Evolutionary conservation across 1,284 basidiomycete genomes (phyloP).

Genomic region (Chalciporus piperatoides): DNA sequence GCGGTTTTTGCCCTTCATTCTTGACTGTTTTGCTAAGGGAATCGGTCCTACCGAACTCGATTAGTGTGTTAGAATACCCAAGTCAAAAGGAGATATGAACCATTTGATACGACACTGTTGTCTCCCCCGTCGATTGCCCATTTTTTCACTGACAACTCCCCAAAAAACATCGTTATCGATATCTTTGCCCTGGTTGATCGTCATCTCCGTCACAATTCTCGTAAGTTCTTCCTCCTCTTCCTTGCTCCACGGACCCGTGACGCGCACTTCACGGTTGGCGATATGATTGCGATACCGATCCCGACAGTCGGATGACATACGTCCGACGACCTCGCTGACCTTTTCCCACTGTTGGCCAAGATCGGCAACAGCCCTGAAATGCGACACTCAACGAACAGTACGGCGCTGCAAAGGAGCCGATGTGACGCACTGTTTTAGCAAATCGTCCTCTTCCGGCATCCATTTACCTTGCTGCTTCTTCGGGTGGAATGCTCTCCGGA

Average conservation of each 20-base stretch:
- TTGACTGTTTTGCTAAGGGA: constrained; percentile 67
- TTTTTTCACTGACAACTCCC: constrained; percentile 67
- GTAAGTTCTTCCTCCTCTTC: constrained; percentile 72
- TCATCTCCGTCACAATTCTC: constrained; percentile 69
- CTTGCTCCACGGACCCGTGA: constrained; percentile 63
- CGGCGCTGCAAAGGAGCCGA: neutral
- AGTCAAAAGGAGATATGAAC: constrained; percentile 34
- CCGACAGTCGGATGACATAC: constrained; percentile 75
- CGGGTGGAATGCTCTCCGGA: constrained; percentile 66
- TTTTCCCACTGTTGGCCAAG: constrained; percentile 79
- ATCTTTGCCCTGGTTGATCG: constrained; percentile 61
- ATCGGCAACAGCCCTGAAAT: constrained; percentile 57
- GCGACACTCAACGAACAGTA: constrained; percentile 5
- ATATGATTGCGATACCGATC: constrained; percentile 82
- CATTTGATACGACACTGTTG: constrained; percentile 86
- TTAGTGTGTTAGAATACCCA: neutral
- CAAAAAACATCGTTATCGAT: constrained; percentile 78
- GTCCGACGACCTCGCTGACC: constrained; percentile 61
- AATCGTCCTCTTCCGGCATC: constrained; percentile 62
- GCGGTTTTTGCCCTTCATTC: constrained; percentile 59
- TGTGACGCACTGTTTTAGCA: constrained; percentile 53
- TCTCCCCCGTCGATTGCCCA: constrained; percentile 69
- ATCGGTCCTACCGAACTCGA: constrained; percentile 56
- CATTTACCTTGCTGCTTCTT: constrained; percentile 66
- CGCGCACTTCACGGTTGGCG: constrained; percentile 52